Evolutionary conservation across 305 asterid species (phyloP), one percentile per base, ranked within the genome.

Genomic region (Fraxinus baroniana): DNA sequence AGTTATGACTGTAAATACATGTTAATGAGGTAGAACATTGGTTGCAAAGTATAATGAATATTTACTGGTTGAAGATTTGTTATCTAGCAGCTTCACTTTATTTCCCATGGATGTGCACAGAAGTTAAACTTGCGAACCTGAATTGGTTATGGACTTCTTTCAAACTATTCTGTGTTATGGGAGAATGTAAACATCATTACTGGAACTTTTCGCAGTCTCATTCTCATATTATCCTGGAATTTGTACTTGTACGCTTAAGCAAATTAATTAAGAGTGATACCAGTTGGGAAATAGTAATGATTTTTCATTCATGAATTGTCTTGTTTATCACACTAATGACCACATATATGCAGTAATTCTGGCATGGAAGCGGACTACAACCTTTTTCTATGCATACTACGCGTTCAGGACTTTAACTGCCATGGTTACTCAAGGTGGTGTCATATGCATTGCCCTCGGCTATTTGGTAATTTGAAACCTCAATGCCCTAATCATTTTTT

Each of bases 401-500:
- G 92, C 41, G 3, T 55, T 85, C 32, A 85, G 80, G 87, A 89
- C 80, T 5, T 79, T 91, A 46, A 88, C 91, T 7, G 90, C 85
- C 79, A 89, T 83, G 87, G 76, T 89, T 20, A 79, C 85, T 44
- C 89, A 87, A 30, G 91, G 90, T 28, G 89, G 91, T 13, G 77
- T 87, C 79, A 68, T 86, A 35, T 89, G 92, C 84, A 84, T 91
- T 36, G 81, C 91, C 78, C 86, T 86, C 44, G 89, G 87, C 75
- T 91, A 68, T 81, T 80, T 89, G 90, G 93, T 90, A 84, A 78
- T 55, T 78, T 12, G 36, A 24, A 12, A 32, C 74, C 32, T 24
- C 17, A 9, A 24, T 15, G 32, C 44, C 49, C 18, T 17, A 60
- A 18, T 22, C 24, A 32, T 78, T 2, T 46, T 46, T 30, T 78